Base-by-base conservation (phyloP, 345 rosid species). In the Camelina laxa region DNA sequence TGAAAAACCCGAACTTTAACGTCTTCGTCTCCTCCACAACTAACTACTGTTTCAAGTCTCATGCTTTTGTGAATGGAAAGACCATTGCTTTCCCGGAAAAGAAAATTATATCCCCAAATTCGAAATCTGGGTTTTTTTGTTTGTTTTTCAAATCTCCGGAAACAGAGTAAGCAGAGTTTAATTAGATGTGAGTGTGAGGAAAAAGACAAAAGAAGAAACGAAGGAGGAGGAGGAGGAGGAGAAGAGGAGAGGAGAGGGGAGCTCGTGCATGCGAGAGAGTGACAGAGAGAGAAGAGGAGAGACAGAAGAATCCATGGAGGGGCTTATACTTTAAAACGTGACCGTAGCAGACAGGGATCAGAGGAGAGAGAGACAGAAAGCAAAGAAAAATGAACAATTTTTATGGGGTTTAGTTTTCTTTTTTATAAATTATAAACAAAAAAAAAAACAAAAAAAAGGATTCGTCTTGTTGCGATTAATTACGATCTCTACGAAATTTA, bases 191-290 rank as follows among this genome's bases (percentile, higher is more conserved):
- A 36, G 8, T n/a, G 67, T 19, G 64, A 60, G 55, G 67, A 21
- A 51, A 13, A 16, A 60, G 49, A 58, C 48, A 71, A 71, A 53
- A 9, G 48, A 24, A 1, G 0, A 71, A 72, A 59, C 69, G 72
- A 14, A 14, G 47, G 6, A 42, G 47, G 5, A 45, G 36, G 8
- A 33, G 39, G 67, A 51, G 72, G 54, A 14, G 55, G 16, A 45
- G 67, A 51, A 67, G 54, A 14, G 55, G 16, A 45, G n/a, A 49
- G 30, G 45, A 64, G 17, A 60, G 67, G 59, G 72, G 54, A 14
- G 55, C 69, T 78, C 59, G 81, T 78, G 81, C 81, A 78, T 78
- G 81, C 73, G 74, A 73, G 78, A 78, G 73, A 57, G 76, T 75
- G 69, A 69, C 57, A 67, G 56, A 51, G 65, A 64, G 27, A 45